Conservation (phyloP, 208 protist species). For the Leptomonas pyrrhocoris region DNA sequence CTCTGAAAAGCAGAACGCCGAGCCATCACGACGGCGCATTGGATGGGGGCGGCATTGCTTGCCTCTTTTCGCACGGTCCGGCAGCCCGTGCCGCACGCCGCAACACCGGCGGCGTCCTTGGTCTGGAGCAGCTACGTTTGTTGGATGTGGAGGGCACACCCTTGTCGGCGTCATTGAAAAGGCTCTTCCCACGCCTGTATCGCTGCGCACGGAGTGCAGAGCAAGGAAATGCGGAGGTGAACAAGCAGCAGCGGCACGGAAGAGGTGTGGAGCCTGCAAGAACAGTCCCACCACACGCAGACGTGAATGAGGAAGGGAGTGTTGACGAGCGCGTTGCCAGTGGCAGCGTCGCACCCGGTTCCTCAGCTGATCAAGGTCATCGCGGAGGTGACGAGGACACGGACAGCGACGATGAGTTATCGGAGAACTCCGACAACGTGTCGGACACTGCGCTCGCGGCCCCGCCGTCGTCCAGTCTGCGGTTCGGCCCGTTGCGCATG, state of each 20-base stretch:
- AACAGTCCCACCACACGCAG: background rate
- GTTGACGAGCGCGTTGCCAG: too few relatives aligned
- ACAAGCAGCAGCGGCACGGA: background rate
- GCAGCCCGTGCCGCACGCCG: background rate
- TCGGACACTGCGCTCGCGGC: background rate
- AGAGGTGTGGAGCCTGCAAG: background rate
- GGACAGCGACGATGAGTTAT: too few relatives aligned
- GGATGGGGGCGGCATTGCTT: too few relatives aligned
- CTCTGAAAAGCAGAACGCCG: too few relatives aligned
- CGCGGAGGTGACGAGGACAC: too few relatives aligned
- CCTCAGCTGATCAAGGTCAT: too few relatives aligned
- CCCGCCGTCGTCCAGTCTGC: background rate
- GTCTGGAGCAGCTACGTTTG: background rate
- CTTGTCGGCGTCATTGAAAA: background rate
- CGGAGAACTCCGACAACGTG: background rate
- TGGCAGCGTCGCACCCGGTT: too few relatives aligned
- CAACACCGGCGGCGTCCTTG: background rate
- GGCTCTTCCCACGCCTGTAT: conserved; percentile 1
- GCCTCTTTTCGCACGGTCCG: background rate
- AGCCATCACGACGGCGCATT: too few relatives aligned
- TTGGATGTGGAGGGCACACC: conserved; percentile 7
- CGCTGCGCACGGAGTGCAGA: background rate
- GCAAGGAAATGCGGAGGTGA: background rate
- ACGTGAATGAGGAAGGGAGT: too few relatives aligned
- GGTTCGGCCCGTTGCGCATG: background rate